Evolutionary conservation across 1,284 basidiomycete species (phyloP), one percentile per base, ranked within the genome.

Genomic region (Hymenochaete sp.): DNA sequence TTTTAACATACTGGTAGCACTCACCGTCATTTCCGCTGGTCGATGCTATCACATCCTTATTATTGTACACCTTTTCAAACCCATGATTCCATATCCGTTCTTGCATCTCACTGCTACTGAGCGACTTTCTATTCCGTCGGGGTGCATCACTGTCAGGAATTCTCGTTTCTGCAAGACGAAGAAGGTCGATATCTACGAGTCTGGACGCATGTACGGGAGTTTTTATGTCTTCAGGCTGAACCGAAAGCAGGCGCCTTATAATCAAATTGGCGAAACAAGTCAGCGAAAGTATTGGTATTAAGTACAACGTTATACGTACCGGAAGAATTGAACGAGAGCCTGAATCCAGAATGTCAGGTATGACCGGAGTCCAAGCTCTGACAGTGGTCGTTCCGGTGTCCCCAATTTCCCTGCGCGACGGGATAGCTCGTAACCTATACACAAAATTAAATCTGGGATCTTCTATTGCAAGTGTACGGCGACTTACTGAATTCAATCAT

Each of bases 401-500:
- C 95, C 95, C 2, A 88, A 70, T 53, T 81, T 82, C 1, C 79
- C 76, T n/a, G 73, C 71, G 36, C 76, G 75, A 37, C 82, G 75
- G 3, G 91, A 96, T 4, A 98, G 69, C 57, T 93, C 90, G 60
- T 98, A 98, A 60, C 90, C 91, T 91, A 46, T 0, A 3, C n/a
- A 16, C 14, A 4, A 10, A 38, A 18, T 16, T 24, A 13, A 19
- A 8, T 43, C 33, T 10, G 13, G 13, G 5, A 19, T 24, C 14
- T 28, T 16, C 9, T 11, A 18, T 4, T 13, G 3, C 32, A 28
- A n/a, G 14, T 16, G n/a, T 16, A 28, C 26, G 18, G 25, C 42
- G n/a, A 69, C 73, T 44, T 56, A 93, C 93, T 97, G 70, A 98
- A 97, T 67, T 99, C 95, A 57, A 98, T 98, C 73, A 98, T 76